Conservation (phyloP, 441 rosid species). For the Pelargonium australe region DNA sequence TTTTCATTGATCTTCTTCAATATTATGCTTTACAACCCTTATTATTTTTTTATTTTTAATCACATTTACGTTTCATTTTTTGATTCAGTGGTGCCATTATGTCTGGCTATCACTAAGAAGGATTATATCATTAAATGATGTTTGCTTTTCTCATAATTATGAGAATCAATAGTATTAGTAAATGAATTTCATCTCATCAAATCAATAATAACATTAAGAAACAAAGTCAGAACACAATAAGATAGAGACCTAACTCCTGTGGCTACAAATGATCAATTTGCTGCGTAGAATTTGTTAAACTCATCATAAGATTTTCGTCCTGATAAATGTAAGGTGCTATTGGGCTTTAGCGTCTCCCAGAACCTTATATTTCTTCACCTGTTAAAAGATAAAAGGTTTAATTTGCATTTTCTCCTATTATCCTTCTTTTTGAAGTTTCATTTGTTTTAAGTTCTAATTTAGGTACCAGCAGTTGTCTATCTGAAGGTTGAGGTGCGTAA, state of each 20-base stretch:
- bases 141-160: not conserved
- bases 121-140: not conserved
- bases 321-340: no score
- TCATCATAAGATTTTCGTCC: no score
- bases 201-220: not conserved
- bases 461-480: conserved; percentile 3
- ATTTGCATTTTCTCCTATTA: not conserved
- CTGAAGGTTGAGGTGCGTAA: not conserved
- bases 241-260: not conserved
- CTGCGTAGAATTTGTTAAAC: not conserved
- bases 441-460: not conserved
- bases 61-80: not conserved
- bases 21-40: no score
- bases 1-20: no score
- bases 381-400: not conserved
- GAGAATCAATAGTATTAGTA: not conserved
- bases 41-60: not conserved
- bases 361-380: not conserved
- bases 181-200: not conserved
- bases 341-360: no score
- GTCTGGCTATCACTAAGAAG: not conserved
- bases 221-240: not conserved
- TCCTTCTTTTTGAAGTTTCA: not conserved
- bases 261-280: not conserved
- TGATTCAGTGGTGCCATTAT: not conserved